These are phyloP conservation scores for Gaultheria prostrata DNA, from an alignment of 148 eudicot species.

Conservation along the genomic window DNA sequence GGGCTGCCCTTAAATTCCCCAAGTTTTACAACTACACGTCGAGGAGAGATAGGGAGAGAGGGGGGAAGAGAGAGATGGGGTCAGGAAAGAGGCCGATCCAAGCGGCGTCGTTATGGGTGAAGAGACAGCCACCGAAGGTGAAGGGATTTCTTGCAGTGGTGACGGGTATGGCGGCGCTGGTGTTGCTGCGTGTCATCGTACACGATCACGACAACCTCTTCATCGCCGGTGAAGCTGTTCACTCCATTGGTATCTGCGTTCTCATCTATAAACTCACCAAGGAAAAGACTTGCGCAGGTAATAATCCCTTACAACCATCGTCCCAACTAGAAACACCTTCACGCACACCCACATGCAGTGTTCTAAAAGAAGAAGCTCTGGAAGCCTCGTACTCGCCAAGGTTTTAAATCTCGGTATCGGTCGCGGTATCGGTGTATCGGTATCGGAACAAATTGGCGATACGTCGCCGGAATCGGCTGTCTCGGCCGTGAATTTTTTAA, in stretches of 20 bases:
- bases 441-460: too few species aligned
- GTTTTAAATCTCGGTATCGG: too few species aligned
- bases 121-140: constrained; percentile 84
- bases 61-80: constrained; percentile 26
- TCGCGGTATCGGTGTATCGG: too few species aligned
- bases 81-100: constrained; percentile 65
- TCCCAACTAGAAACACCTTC: background rate
- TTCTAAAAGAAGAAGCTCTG: too few species aligned
- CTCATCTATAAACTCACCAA: constrained; percentile 78
- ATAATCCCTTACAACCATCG: background rate
- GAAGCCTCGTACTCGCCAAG: too few species aligned
- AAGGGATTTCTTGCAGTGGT: constrained; percentile 81
- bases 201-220: constrained; percentile 86
- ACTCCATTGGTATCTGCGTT: constrained; percentile 67
- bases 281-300: constrained; percentile 94
- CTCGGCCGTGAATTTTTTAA: too few species aligned
- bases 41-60: background rate
- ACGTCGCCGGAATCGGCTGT: too few species aligned
- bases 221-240: constrained; percentile 87
- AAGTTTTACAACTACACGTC: too few species aligned
- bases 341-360: background rate
- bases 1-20: too few species aligned
- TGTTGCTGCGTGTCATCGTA: constrained; percentile 55
- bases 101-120: constrained; percentile 49
- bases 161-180: constrained; percentile 64